These are phyloP conservation scores for Aphanomyces astaci DNA, from an alignment of 352 stramenopile genomes.

Conservation along the genomic window DNA sequence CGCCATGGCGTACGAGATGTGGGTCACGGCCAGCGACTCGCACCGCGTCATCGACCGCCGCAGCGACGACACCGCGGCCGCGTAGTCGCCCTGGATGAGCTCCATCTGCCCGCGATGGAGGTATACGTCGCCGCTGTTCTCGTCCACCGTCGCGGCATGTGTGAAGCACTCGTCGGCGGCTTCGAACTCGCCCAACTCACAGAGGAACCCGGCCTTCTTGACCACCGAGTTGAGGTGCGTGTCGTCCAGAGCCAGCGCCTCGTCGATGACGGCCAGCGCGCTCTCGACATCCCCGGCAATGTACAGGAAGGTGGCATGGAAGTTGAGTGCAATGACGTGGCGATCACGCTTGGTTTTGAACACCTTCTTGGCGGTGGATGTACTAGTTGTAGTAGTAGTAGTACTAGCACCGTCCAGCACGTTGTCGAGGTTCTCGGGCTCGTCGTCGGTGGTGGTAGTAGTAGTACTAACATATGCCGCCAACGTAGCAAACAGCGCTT, in stretches of 20 bases:
- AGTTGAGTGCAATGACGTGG: constrained; percentile 40
- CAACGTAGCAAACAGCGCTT: constrained; percentile 31
- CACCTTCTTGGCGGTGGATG: not conserved
- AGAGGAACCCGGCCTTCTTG: constrained; percentile 77
- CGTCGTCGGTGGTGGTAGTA: constrained; percentile 30
- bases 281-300: constrained; percentile 66
- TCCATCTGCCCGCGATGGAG: constrained; percentile 77
- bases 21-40: constrained; percentile 59
- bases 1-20: constrained; percentile 80
- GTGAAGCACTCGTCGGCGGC: constrained; percentile 54
- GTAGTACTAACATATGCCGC: constrained; percentile 19
- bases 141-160: constrained; percentile 53
- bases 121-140: constrained; percentile 70
- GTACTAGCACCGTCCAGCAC: constrained; percentile 36
- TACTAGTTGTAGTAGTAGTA: no score
- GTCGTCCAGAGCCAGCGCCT: constrained; percentile 48
- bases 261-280: constrained; percentile 51
- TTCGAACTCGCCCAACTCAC: constrained; percentile 60
- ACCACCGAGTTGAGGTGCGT: constrained; percentile 25
- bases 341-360: not conserved
- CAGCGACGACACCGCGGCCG: constrained; percentile 57
- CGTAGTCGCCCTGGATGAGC: constrained; percentile 69
- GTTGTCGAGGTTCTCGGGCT: constrained; percentile 33
- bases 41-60: constrained; percentile 66
- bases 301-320: constrained; percentile 77